Evolutionary conservation across 129 eudicot species (phyloP).

Genomic region (Helichrysum umbraculigerum): DNA sequence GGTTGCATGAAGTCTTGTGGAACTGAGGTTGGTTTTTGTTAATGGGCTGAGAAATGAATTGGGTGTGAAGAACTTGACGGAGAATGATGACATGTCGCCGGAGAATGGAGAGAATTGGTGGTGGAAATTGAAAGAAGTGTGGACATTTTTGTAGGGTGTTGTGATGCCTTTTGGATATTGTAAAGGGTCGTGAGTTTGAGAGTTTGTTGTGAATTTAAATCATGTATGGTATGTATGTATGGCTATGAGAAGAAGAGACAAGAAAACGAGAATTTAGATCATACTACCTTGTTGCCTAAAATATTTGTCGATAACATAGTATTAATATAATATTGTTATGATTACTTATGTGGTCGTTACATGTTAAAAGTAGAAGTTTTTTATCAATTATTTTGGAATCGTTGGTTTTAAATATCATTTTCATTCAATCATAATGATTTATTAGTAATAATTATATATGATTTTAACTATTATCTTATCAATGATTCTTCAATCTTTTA

Average conservation of each 20-base stretch:
- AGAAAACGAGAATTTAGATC: constrained; percentile 34
- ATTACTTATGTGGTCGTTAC: background rate
- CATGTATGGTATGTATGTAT: background rate
- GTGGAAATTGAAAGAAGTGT: constrained; percentile 27
- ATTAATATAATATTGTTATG: background rate
- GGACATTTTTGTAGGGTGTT: constrained; percentile 46
- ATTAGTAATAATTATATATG: background rate
- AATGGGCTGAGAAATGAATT: constrained; percentile 30
- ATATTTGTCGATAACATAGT: too few species aligned
- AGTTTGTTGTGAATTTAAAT: background rate
- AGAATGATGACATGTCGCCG: constrained; percentile 60
- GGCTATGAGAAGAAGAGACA: constrained; percentile 24
- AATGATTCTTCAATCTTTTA: background rate
- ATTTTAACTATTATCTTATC: background rate
- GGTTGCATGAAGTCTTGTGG: constrained; percentile 46
- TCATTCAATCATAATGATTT: background rate
- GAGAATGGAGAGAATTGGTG: background rate
- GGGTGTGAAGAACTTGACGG: constrained; percentile 58
- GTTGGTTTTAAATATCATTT: background rate
- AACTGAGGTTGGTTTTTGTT: constrained; percentile 20
- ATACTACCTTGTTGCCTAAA: constrained; percentile 1
- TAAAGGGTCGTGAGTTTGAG: constrained; percentile 46
- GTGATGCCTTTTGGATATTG: constrained; percentile 49
- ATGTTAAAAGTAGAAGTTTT: too few species aligned
- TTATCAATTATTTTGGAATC: background rate